These are phyloP conservation scores for Lachnellula willkommii DNA, from an alignment of 2,329 filamentous ascomycete genomes.

Conservation along the genomic window DNA sequence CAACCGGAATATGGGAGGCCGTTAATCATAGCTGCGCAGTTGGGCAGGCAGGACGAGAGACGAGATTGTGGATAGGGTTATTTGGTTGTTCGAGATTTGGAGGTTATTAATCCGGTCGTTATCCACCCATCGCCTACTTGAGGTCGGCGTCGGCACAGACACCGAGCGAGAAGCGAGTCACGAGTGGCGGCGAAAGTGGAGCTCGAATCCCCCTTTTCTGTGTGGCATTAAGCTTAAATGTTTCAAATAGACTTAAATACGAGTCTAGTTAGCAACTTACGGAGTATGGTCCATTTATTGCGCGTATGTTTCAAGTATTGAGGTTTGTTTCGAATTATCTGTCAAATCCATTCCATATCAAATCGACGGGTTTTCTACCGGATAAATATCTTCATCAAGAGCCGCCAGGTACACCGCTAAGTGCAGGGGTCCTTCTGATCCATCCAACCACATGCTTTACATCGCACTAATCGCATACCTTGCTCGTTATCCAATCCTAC, in stretches of 20 bases:
- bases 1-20: slow-evolving; percentile 19
- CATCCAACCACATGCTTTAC: too few species aligned
- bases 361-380: too few species aligned
- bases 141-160: background rate
- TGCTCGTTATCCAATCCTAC: too few species aligned
- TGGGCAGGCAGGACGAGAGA: slow-evolving; percentile 10
- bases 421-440: too few species aligned
- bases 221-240: background rate
- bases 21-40: slow-evolving; percentile 19
- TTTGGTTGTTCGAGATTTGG: background rate
- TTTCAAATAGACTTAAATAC: background rate
- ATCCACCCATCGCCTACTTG: background rate
- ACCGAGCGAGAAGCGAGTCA: background rate
- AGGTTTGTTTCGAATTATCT: too few species aligned
- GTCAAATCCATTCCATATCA: too few species aligned
- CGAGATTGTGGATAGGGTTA: background rate
- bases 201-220: background rate
- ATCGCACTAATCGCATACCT: too few species aligned
- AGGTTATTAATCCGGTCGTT: background rate
- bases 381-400: too few species aligned
- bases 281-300: background rate
- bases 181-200: background rate
- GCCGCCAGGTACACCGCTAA: too few species aligned
- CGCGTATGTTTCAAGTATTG: background rate
- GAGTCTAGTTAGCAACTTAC: background rate